Evolutionary conservation across 1,284 basidiomycete genomes (phyloP).

Genomic region (Boletellus deceptivus): DNA sequence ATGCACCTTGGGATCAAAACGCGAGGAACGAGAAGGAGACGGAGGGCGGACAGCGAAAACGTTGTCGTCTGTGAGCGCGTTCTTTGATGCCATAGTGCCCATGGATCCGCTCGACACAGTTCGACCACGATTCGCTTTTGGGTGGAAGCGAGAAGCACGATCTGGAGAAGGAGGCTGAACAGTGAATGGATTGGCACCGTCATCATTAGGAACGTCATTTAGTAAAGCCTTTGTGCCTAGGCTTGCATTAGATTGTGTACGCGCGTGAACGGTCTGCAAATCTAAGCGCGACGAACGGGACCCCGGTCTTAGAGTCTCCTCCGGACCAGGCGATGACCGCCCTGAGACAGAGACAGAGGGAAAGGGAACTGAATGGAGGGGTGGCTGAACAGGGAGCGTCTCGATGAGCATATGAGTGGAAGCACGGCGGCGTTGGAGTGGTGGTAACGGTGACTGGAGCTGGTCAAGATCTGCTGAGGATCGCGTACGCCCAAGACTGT

Average conservation of each 20-base stretch:
- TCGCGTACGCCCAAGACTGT: constrained; percentile 30
- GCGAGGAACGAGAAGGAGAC: constrained; percentile 57
- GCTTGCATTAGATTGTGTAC: constrained; percentile 49
- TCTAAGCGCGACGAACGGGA: constrained; percentile 35
- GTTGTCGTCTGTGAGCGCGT: constrained; percentile 47
- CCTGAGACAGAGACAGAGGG: constrained; percentile 49
- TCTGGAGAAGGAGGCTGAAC: constrained; percentile 35
- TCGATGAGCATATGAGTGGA: constrained; percentile 52
- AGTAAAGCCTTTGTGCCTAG: constrained; percentile 45
- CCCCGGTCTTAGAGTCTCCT: constrained; percentile 32
- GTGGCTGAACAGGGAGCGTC: constrained; percentile 41
- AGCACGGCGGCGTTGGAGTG: constrained; percentile 44
- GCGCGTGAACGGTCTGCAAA: constrained; percentile 35
- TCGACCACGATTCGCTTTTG: constrained; percentile 37
- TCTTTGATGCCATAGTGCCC: constrained; percentile 34
- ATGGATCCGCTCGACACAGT: constrained; percentile 41
- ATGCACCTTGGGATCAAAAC: constrained; percentile 71
- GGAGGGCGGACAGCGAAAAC: constrained; percentile 61
- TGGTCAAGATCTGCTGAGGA: constrained; percentile 55
- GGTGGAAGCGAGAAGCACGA: constrained; percentile 41
- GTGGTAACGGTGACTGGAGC: constrained; percentile 38
- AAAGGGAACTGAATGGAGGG: constrained; percentile 60
- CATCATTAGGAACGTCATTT: constrained; percentile 31
- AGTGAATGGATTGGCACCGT: constrained; percentile 22
- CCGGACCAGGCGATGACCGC: constrained; percentile 47